Evolutionary conservation across 805 yeast genomes (phyloP).

Genomic region (Pichia nanzhaoensis): DNA sequence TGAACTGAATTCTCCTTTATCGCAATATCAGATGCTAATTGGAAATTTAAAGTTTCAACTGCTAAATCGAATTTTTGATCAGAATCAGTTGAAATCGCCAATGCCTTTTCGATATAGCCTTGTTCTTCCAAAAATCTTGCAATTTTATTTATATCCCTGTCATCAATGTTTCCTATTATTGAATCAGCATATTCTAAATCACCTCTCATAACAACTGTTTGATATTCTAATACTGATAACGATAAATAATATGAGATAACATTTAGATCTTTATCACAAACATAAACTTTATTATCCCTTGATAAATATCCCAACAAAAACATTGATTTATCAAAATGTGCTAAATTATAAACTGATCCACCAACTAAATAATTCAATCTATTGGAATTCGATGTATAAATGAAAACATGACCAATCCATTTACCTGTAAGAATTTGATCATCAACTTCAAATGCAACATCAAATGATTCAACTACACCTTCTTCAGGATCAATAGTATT

Average conservation of each 20-base stretch:
- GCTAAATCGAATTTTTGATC: slow-evolving; percentile 93
- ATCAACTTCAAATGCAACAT: slow-evolving; percentile 71
- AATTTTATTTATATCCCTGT: slow-evolving; percentile 64
- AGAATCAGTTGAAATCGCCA: slow-evolving; percentile 72
- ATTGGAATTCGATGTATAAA: slow-evolving; percentile 80
- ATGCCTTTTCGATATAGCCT: slow-evolving; percentile 79
- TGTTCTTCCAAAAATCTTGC: slow-evolving; percentile 92
- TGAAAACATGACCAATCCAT: slow-evolving; percentile 96
- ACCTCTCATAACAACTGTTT: slow-evolving; percentile 91
- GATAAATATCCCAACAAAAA: slow-evolving; percentile 86
- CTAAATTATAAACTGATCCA: slow-evolving; percentile 83
- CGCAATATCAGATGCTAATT: slow-evolving; percentile 65
- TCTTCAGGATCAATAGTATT: slow-evolving; percentile 68
- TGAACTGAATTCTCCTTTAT: slow-evolving; percentile 46
- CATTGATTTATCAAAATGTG: slow-evolving; percentile 85
- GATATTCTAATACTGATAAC: slow-evolving; percentile 85
- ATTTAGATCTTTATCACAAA: slow-evolving; percentile 85
- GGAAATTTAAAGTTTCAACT: slow-evolving; percentile 62
- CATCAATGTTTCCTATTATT: slow-evolving; percentile 55
- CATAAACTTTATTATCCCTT: slow-evolving; percentile 81
- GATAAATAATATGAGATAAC: slow-evolving; percentile 77
- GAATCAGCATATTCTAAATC: slow-evolving; percentile 79
- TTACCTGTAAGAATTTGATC: slow-evolving; percentile 83
- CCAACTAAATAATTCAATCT: slow-evolving; percentile 94
- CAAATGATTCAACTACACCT: slow-evolving; percentile 84